phyloP scores from a whole-genome alignment of 2,329 filamentous ascomycete genomes.

The Elsinoe ampelina region DNA sequence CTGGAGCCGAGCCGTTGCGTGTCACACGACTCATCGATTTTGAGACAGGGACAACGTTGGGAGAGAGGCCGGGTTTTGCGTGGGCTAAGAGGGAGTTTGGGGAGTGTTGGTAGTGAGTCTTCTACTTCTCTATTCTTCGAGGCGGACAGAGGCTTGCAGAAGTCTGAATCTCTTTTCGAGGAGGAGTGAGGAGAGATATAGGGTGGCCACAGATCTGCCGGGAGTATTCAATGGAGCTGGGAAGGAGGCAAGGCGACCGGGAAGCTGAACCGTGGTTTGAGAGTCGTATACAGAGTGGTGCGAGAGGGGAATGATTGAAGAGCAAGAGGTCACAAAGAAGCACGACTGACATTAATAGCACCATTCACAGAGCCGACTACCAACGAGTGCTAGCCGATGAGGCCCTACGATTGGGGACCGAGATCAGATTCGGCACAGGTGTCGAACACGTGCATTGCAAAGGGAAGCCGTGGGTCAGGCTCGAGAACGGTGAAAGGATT shows the following conservation, averaged over 20 bases:
- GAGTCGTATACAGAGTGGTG: too few relatives aligned
- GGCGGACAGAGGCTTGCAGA: too few relatives aligned
- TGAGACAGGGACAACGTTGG: neutral
- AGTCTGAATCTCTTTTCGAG: too few relatives aligned
- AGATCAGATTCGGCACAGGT: neutral
- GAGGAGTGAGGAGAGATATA: too few relatives aligned
- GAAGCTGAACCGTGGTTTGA: too few relatives aligned
- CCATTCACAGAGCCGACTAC: constrained; percentile 9
- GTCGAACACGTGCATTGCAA: constrained; percentile 3
- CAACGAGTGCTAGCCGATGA: constrained; percentile 6
- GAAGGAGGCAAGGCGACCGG: too few relatives aligned
- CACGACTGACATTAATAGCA: neutral
- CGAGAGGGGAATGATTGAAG: too few relatives aligned
- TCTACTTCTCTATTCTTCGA: neutral
- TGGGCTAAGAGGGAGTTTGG: constrained; percentile 5
- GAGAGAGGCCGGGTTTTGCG: neutral
- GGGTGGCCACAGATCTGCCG: too few relatives aligned
- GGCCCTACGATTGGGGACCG: neutral
- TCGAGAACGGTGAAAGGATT: neutral
- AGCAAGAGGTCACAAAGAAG: neutral
- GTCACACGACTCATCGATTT: neutral
- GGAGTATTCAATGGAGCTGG: too few relatives aligned
- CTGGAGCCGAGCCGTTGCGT: neutral
- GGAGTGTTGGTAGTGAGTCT: constrained; percentile 4
- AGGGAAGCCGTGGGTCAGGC: neutral